Evolutionary conservation across 2,329 filamentous ascomycete genomes (phyloP).

Genomic region (Emmonsiellopsis sp.): DNA sequence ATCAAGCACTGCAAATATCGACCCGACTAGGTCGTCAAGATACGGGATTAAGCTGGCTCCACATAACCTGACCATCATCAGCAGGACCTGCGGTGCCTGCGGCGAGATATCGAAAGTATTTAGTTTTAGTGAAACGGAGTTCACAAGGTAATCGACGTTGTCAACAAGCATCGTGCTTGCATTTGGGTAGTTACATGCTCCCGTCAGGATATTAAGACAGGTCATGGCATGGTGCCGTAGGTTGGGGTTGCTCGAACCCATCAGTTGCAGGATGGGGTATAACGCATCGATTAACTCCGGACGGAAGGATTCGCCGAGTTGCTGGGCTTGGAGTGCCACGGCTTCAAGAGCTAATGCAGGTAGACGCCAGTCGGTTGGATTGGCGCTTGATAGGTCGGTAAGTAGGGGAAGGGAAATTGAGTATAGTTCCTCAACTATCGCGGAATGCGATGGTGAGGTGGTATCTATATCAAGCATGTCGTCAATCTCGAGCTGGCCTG

Average conservation of each 20-base stretch:
- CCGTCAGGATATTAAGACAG: conserved; percentile 71
- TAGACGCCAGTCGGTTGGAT: conserved; percentile 57
- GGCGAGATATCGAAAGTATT: conserved; percentile 90
- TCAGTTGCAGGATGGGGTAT: conserved; percentile 81
- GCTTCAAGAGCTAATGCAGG: conserved; percentile 74
- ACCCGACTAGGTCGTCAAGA: conserved; percentile 81
- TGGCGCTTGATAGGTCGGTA: conserved; percentile 28
- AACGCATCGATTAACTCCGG: conserved; percentile 82
- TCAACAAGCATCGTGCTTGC: conserved; percentile 74
- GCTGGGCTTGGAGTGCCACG: conserved; percentile 64
- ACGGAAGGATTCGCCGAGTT: conserved; percentile 60
- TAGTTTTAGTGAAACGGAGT: conserved; percentile 77
- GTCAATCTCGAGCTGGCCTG: conserved; percentile 47
- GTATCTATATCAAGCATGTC: conserved; percentile 53
- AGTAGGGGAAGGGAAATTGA: conserved; percentile 33
- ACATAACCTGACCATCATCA: conserved; percentile 88
- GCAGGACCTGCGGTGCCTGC: conserved; percentile 77
- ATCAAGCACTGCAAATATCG: conserved; percentile 87
- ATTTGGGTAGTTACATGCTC: conserved; percentile 62
- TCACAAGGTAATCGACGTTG: conserved; percentile 95
- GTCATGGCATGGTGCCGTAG: conserved; percentile 75
- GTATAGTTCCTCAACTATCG: conserved; percentile 38
- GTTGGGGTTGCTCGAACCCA: conserved; percentile 60
- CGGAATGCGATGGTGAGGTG: conserved; percentile 14
- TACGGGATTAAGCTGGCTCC: conserved; percentile 76